Percentiles rank a stretch among this genome's conserved stretches.
phyloP scores from a whole-genome alignment of 2,329 filamentous ascomycete genomes.

The Colletotrichum neosansevieriae region DNA sequence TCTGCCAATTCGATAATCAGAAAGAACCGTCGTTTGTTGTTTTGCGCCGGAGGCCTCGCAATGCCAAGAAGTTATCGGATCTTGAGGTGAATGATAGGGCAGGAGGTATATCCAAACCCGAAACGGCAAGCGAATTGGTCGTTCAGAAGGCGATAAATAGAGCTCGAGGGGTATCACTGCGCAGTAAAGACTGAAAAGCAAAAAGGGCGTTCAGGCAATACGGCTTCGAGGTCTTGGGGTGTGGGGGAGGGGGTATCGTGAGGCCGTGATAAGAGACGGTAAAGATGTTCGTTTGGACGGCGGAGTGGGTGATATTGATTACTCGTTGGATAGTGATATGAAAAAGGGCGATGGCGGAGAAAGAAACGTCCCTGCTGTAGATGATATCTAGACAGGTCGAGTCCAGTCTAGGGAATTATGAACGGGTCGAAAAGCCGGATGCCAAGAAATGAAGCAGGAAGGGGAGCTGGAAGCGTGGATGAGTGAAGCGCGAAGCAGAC shows the following conservation, averaged over 20 bases:
- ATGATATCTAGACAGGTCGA: slow-evolving; percentile 4
- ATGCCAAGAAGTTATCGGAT: slow-evolving; percentile 10
- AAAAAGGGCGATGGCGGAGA: background rate
- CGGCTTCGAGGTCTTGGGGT: slow-evolving; percentile 4
- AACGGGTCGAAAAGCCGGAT: slow-evolving; percentile 10
- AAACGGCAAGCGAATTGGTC: background rate
- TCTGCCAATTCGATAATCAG: background rate
- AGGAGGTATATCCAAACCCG: background rate
- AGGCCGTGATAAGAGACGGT: background rate
- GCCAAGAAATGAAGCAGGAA: slow-evolving; percentile 29
- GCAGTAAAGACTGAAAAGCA: slow-evolving; percentile 15
- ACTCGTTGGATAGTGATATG: background rate
- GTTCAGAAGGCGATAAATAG: background rate
- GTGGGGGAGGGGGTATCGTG: background rate
- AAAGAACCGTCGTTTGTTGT: background rate
- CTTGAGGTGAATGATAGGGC: background rate
- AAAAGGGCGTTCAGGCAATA: background rate
- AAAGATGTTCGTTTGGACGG: background rate
- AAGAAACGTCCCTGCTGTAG: background rate
- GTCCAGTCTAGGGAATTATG: background rate
- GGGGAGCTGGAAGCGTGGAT: slow-evolving; percentile 10
- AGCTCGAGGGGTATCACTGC: slow-evolving; percentile 14
- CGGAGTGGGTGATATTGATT: background rate
- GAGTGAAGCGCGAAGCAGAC: slow-evolving; percentile 17
- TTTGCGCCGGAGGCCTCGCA: slow-evolving; percentile 10